These are phyloP conservation scores for Coniochaeta sp. DNA, from an alignment of 2,329 filamentous ascomycete genomes.

Conservation along the genomic window DNA sequence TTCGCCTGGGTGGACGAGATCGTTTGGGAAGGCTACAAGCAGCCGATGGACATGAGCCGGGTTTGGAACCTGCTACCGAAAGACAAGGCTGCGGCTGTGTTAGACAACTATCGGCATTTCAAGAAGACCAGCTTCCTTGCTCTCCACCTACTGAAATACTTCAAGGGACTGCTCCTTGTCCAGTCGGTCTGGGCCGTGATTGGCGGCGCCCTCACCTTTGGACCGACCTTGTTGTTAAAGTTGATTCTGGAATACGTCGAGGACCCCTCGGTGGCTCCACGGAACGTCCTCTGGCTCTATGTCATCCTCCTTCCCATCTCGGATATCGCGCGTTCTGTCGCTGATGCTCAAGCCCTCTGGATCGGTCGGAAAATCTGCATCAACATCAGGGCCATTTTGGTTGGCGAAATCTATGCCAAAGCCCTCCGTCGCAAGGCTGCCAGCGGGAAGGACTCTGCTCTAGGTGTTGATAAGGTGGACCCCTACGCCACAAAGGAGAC, in stretches of 20 bases:
- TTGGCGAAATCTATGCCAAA: conserved; percentile 96
- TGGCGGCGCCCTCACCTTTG: conserved; percentile 78
- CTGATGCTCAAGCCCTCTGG: conserved; percentile 83
- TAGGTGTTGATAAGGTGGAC: conserved; percentile 51
- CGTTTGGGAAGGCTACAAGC: conserved; percentile 81
- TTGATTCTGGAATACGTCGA: conserved; percentile 94
- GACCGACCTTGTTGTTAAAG: conserved; percentile 83
- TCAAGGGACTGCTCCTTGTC: conserved; percentile 65
- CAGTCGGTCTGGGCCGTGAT: conserved; percentile 78
- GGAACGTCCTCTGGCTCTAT: conserved; percentile 91
- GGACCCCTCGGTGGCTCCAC: conserved; percentile 63
- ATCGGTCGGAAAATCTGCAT: conserved; percentile 93
- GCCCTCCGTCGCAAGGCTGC: conserved; percentile 85
- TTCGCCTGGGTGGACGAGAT: conserved; percentile 90
- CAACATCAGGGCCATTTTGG: conserved; percentile 84
- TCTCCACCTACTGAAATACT: conserved; percentile 77
- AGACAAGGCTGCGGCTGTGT: conserved; percentile 77
- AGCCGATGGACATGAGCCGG: conserved; percentile 72
- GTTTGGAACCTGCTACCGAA: conserved; percentile 88
- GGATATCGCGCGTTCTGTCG: conserved; percentile 72
- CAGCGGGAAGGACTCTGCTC: conserved; percentile 64
- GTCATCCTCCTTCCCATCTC: conserved; percentile 84
- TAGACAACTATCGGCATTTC: conserved; percentile 76
- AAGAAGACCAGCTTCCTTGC: conserved; percentile 76
- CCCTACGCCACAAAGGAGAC: conserved; percentile 33